These are phyloP conservation scores for Melaleuca quinquenervia DNA, from an alignment of 345 rosid species.

Conservation along the genomic window DNA sequence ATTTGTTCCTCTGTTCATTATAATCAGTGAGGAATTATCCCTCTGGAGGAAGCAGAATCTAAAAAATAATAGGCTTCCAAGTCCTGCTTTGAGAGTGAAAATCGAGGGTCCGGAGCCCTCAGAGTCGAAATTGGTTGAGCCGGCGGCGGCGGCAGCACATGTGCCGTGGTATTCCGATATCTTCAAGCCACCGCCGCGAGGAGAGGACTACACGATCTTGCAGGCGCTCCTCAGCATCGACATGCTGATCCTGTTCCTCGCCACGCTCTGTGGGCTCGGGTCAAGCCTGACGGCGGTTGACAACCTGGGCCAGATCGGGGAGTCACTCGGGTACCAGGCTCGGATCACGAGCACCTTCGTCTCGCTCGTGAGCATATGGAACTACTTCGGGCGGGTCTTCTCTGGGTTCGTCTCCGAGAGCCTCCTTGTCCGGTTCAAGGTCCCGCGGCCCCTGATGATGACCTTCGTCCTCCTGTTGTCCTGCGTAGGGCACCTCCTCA, in stretches of 20 bases:
- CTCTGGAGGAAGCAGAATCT: slow-evolving; percentile 48
- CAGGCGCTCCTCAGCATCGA: slow-evolving; percentile 73
- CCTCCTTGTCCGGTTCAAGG: slow-evolving; percentile 39
- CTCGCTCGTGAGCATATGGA: slow-evolving; percentile 87
- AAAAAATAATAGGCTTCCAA: slow-evolving; percentile 1
- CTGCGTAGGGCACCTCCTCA: slow-evolving; percentile 49
- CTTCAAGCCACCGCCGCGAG: slow-evolving; percentile 52
- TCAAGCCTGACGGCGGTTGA: slow-evolving; percentile 76
- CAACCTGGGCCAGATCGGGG: slow-evolving; percentile 88
- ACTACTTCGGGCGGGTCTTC: slow-evolving; percentile 77
- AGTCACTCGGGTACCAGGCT: slow-evolving; percentile 63
- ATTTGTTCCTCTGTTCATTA: slow-evolving; percentile 51
- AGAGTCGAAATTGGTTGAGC: slow-evolving; percentile 1
- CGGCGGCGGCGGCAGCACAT: not conserved
- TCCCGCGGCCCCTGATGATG: slow-evolving; percentile 75
- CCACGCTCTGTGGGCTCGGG: slow-evolving; percentile 68
- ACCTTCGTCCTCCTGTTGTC: slow-evolving; percentile 50
- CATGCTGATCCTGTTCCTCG: slow-evolving; percentile 50
- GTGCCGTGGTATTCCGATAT: slow-evolving; percentile 42
- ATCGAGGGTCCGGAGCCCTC: slow-evolving; percentile 5
- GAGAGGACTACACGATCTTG: slow-evolving; percentile 81
- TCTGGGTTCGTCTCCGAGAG: slow-evolving; percentile 70
- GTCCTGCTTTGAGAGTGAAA: not conserved
- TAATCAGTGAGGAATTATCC: slow-evolving; percentile 45
- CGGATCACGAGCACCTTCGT: slow-evolving; percentile 53